These are phyloP conservation scores for Zygosaccharomyces rouxii DNA, from an alignment of 805 yeast species.

Conservation along the genomic window DNA sequence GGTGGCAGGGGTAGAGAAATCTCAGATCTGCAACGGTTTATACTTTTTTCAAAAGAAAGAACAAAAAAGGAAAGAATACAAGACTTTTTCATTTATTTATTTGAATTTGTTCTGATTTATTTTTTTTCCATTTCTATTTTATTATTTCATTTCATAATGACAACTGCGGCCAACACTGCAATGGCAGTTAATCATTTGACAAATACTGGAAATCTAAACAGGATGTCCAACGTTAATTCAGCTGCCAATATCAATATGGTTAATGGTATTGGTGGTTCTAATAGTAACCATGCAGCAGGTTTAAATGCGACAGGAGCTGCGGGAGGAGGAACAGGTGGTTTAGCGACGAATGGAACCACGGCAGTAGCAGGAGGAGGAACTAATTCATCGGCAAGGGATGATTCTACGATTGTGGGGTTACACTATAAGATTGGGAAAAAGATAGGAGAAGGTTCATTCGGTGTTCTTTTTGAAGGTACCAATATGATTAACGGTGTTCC, in stretches of 20 bases:
- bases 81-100: not conserved
- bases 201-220: conserved; percentile 12
- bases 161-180: conserved; percentile 18
- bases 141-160: conserved; percentile 3
- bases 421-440: conserved; percentile 96
- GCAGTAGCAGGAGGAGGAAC: not conserved
- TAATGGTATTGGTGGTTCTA: not conserved
- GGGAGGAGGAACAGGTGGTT: not conserved
- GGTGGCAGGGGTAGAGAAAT: conserved; percentile 7
- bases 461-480: conserved; percentile 93
- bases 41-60: not conserved
- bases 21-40: conserved; percentile 4
- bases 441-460: conserved; percentile 98
- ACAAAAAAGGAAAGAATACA: not conserved
- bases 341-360: not conserved
- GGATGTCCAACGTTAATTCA: conserved; percentile 16
- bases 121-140: not conserved
- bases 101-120: conserved; percentile 1
- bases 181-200: conserved; percentile 17
- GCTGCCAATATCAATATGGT: conserved; percentile 5
- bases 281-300: not conserved
- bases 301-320: not conserved
- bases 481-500: conserved; percentile 87
- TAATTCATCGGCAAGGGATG: conserved; percentile 19
- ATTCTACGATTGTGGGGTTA: conserved; percentile 63